These are phyloP conservation scores for Yamadazyma trypodendri DNA, from an alignment of 1,139 yeast species.

Conservation along the genomic window DNA sequence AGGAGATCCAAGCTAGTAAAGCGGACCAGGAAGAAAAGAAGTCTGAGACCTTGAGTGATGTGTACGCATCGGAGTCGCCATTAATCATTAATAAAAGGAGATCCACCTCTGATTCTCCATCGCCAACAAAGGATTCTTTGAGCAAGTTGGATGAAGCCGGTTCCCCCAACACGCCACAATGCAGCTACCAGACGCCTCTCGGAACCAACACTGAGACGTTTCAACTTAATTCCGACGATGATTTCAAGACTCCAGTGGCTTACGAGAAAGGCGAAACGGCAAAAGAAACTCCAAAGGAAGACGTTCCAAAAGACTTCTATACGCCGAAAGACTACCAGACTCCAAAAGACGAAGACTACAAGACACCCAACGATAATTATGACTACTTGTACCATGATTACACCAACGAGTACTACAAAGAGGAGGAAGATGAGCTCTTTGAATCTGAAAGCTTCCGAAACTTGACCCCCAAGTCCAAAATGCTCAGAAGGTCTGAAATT, in stretches of 20 bases:
- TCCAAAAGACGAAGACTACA: conserved; percentile 1
- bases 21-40: conserved; percentile 23
- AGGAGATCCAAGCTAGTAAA: conserved; percentile 6
- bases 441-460: conserved; percentile 1
- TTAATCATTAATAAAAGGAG: conserved; percentile 33
- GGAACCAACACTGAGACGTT: conserved; percentile 3
- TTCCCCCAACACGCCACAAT: conserved; percentile 14
- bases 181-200: conserved; percentile 15
- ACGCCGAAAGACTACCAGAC: conserved; percentile 3
- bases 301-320: not conserved
- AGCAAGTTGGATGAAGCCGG: no score
- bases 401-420: conserved; percentile 10
- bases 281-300: conserved; percentile 2
- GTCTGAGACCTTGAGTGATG: conserved; percentile 46
- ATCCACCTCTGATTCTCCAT: conserved; percentile 9
- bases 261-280: not conserved
- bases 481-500: conserved; percentile 36
- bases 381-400: conserved; percentile 8
- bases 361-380: conserved; percentile 3
- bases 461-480: conserved; percentile 16
- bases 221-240: conserved; percentile 5
- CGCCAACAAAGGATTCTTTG: conserved; percentile 3
- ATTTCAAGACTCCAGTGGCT: conserved; percentile 7
- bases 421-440: conserved; percentile 4
- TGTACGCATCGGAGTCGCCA: conserved; percentile 38